Conservation (phyloP, 2,329 filamentous ascomycete genomes). For the Bimuria novae-zelandiae region DNA sequence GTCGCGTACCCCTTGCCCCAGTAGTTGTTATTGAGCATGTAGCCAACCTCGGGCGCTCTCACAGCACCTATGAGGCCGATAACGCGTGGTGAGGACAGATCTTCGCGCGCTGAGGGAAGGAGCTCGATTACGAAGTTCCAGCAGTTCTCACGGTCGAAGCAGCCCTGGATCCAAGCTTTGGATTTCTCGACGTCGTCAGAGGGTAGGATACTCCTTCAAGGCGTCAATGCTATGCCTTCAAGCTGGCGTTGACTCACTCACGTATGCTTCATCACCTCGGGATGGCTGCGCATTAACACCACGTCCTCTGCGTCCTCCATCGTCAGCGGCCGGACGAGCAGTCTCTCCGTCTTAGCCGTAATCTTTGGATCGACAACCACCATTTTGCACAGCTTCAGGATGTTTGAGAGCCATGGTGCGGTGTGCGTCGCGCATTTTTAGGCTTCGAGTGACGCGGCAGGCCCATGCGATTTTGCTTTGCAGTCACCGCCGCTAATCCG, state of each 20-base stretch:
- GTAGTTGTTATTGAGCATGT: constrained; percentile 47
- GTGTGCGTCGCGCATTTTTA: constrained; percentile 21
- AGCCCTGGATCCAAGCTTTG: constrained; percentile 47
- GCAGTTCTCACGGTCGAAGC: constrained; percentile 42
- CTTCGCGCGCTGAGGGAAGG: constrained; percentile 16
- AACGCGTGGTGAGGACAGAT: constrained; percentile 30
- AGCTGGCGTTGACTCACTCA: constrained; percentile 28
- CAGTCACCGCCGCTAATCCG: constrained; percentile 24
- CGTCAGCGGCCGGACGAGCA: constrained; percentile 59
- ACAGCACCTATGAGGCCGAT: constrained; percentile 51
- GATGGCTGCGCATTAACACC: constrained; percentile 59
- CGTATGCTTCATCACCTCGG: constrained; percentile 68
- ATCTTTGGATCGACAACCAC: constrained; percentile 39
- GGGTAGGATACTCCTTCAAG: constrained; percentile 51
- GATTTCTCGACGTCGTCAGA: constrained; percentile 52
- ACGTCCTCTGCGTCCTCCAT: constrained; percentile 58
- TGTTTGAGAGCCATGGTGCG: constrained; percentile 29
- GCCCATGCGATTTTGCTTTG: constrained; percentile 20
- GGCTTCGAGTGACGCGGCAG: constrained; percentile 17
- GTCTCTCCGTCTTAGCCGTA: constrained; percentile 53
- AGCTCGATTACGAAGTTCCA: constrained; percentile 65
- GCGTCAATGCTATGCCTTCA: background rate
- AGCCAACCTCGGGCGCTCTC: constrained; percentile 49
- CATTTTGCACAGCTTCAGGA: constrained; percentile 27
- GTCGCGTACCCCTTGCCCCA: constrained; percentile 52